Evolutionary conservation across 331 rosid species (phyloP), one percentile per base, ranked within the genome.

Genomic region (Quercus lobata): DNA sequence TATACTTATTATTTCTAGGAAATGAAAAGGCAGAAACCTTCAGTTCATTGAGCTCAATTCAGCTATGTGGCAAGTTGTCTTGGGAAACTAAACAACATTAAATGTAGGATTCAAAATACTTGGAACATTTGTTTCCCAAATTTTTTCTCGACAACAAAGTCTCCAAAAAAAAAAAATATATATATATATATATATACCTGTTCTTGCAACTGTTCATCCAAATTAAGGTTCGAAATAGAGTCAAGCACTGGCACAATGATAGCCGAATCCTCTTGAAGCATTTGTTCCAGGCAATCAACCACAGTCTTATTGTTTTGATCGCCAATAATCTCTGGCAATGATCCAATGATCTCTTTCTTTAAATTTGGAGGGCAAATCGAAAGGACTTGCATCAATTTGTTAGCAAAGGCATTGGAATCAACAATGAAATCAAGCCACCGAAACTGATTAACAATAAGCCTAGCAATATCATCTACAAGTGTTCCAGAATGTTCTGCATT

Each of bases 341-440:
- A 85, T 4, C 83, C 88, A 17, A 85, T 81, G 16, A 85, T 81
- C 85, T 85, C 88, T 49, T 81, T 85, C 85, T 81, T 85, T 74
- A 85, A 78, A 56, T 85, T 75, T 56, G 75, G 29, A 25, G 85
- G 88, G 53, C 81, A 81, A 74, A 81, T 74, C 22, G 85, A 84
- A 15, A 81, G 85, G 14, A 84, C 72, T 66, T 81, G 83, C 88
- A 84, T 81, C 80, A 84, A 54, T 25, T 81, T 81, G 41, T 84
- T 83, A 1, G 83, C 77, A 68, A 81, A 81, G n/a, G 75, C 77
- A 81, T 61, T 21, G 8, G 80, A 74, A 74, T 84, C 88, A 18
- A 84, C 83, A 7, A 81, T 10, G 29, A 84, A 81, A 78, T 85
- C 85, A 37, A 85, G 85, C 85, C 88, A 85, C 82, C 88, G 83